Conservation (phyloP, 176 grass and related monocot genomes). For the Elaeis guineensis region DNA sequence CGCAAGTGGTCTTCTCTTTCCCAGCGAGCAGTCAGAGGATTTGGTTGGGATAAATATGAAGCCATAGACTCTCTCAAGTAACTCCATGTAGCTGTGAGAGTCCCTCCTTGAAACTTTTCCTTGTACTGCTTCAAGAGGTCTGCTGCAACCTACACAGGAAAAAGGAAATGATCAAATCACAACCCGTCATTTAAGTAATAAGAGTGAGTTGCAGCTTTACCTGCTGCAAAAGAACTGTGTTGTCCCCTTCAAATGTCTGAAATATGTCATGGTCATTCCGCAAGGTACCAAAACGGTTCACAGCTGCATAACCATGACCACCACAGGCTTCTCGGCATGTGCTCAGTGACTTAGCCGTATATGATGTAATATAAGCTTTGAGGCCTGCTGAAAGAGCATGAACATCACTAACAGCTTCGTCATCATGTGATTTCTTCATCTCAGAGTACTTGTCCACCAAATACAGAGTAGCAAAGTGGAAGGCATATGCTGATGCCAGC, state of each 20-base stretch:
- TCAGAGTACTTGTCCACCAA: slow-evolving; percentile 77
- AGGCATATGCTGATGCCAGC: slow-evolving; percentile 82
- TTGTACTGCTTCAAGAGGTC: slow-evolving; percentile 95
- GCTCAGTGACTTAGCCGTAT: slow-evolving; percentile 82
- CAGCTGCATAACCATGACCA: slow-evolving; percentile 95
- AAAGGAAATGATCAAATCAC: slow-evolving; percentile 6
- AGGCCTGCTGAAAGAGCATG: slow-evolving; percentile 88
- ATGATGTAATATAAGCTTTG: slow-evolving; percentile 95
- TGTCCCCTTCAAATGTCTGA: slow-evolving; percentile 98
- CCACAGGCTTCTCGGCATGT: slow-evolving; percentile 83
- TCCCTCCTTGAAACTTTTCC: slow-evolving; percentile 87
- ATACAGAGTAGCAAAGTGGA: slow-evolving; percentile 68
- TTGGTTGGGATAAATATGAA: slow-evolving; percentile 81
- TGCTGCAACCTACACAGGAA: slow-evolving; percentile 53
- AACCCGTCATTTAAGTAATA: background rate
- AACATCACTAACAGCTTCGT: slow-evolving; percentile 67
- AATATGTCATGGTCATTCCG: slow-evolving; percentile 99
- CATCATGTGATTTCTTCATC: slow-evolving; percentile 89
- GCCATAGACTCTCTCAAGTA: slow-evolving; percentile 95
- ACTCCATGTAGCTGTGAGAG: slow-evolving; percentile 87
- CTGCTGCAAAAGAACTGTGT: slow-evolving; percentile 96
- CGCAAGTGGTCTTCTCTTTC: slow-evolving; percentile 92
- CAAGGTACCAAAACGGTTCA: slow-evolving; percentile 82
- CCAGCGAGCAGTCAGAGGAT: slow-evolving; percentile 90
- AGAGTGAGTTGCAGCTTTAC: slow-evolving; percentile 31